Percentiles rank a stretch among this genome's conserved stretches.
Conservation (phyloP, 2,329 filamentous ascomycete genomes). For the Diplocarpon rosae region DNA sequence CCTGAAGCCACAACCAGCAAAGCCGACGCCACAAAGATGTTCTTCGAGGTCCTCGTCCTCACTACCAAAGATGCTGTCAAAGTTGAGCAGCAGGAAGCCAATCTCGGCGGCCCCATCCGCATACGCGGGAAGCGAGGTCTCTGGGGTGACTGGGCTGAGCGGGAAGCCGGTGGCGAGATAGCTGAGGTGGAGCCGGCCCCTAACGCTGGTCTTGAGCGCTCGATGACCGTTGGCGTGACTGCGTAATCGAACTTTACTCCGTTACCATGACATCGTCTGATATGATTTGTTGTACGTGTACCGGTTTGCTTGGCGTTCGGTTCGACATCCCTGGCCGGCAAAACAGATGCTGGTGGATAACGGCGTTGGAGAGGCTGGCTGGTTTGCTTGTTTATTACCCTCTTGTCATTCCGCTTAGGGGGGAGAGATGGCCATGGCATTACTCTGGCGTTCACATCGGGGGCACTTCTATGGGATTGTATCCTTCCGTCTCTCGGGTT, state of each 20-base stretch:
- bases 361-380: too few relatives aligned
- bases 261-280: too few relatives aligned
- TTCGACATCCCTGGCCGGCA: too few relatives aligned
- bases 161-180: constrained; percentile 53
- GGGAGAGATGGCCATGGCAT: too few relatives aligned
- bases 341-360: too few relatives aligned
- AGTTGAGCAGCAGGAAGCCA: constrained; percentile 69
- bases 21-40: constrained; percentile 97
- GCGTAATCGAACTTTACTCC: constrained; percentile 7
- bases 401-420: too few relatives aligned
- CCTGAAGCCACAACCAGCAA: constrained; percentile 72
- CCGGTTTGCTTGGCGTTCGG: too few relatives aligned
- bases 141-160: constrained; percentile 93
- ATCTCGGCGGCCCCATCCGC: constrained; percentile 68
- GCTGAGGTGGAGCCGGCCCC: constrained; percentile 26
- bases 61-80: constrained; percentile 98
- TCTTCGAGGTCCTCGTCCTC: constrained; percentile 91
- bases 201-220: constrained; percentile 11
- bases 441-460: too few relatives aligned
- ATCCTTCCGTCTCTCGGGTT: too few relatives aligned
- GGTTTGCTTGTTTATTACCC: too few relatives aligned
- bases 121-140: constrained; percentile 89
- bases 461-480: too few relatives aligned
- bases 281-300: too few relatives aligned
- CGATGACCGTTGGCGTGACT: constrained; percentile 15